Evolutionary conservation across 805 yeast genomes (phyloP).

Genomic region (Ogataea wickerhamii): DNA sequence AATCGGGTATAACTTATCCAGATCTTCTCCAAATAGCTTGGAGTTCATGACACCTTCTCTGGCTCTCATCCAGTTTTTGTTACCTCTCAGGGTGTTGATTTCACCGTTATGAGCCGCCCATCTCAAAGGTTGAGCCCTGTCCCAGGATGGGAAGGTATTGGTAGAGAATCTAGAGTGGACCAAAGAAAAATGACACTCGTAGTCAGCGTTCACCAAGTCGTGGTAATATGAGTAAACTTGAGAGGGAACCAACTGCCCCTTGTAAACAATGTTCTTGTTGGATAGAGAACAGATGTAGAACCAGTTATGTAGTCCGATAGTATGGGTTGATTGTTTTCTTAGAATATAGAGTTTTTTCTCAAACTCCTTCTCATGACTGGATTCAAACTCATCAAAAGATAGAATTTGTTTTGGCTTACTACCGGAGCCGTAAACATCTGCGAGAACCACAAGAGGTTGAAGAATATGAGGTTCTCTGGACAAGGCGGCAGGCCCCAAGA

Average conservation of each 20-base stretch:
- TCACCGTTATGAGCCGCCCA: slow-evolving; percentile 99
- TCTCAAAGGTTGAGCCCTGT: slow-evolving; percentile 96
- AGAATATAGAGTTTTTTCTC: slow-evolving; percentile 81
- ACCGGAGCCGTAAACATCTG: slow-evolving; percentile 43
- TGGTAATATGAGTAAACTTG: slow-evolving; percentile 95
- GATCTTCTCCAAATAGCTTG: slow-evolving; percentile 80
- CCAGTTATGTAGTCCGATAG: slow-evolving; percentile 95
- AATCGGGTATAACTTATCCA: slow-evolving; percentile 88
- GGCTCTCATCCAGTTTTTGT: slow-evolving; percentile 99
- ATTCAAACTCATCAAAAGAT: slow-evolving; percentile 51
- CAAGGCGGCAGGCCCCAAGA: slow-evolving; percentile 90
- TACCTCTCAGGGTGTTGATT: slow-evolving; percentile 94
- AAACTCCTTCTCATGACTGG: slow-evolving; percentile 57
- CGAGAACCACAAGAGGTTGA: slow-evolving; percentile 88
- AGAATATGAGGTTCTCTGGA: slow-evolving; percentile 88
- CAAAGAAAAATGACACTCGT: slow-evolving; percentile 90
- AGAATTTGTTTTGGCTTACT: slow-evolving; percentile 32
- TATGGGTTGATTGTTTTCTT: slow-evolving; percentile 84
- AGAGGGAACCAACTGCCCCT: slow-evolving; percentile 95
- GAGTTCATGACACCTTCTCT: slow-evolving; percentile 96
- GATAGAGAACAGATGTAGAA: slow-evolving; percentile 93
- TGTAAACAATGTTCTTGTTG: slow-evolving; percentile 87
- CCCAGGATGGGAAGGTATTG: slow-evolving; percentile 99
- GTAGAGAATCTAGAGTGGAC: slow-evolving; percentile 98
- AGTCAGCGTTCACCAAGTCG: slow-evolving; percentile 87